phyloP scores from a whole-genome alignment of 2,329 filamentous ascomycete species.

The Zelopaecilomyces penicillatus region DNA sequence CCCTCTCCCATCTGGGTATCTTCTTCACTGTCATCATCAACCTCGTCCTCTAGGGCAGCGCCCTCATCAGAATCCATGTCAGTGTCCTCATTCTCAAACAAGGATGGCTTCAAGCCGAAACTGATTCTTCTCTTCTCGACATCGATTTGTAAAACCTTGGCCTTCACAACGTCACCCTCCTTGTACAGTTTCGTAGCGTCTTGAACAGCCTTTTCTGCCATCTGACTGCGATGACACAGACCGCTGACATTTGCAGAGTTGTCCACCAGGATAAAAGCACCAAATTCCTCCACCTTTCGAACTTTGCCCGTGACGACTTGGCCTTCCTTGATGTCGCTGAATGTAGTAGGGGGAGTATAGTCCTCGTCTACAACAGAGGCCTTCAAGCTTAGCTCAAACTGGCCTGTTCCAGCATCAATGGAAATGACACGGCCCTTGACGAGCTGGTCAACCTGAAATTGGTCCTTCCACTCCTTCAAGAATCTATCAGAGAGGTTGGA shows the following conservation, averaged over 20 bases:
- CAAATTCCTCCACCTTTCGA: slow-evolving; percentile 89
- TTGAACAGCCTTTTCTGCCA: slow-evolving; percentile 74
- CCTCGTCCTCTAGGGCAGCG: slow-evolving; percentile 34
- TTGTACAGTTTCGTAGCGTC: slow-evolving; percentile 86
- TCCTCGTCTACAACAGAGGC: slow-evolving; percentile 72
- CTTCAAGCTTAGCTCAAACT: slow-evolving; percentile 81
- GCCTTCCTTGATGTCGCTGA: slow-evolving; percentile 69
- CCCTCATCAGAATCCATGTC: slow-evolving; percentile 42
- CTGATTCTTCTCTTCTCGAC: slow-evolving; percentile 67
- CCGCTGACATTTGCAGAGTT: slow-evolving; percentile 83
- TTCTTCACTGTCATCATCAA: slow-evolving; percentile 40
- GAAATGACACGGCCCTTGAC: slow-evolving; percentile 78
- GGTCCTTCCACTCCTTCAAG: slow-evolving; percentile 90
- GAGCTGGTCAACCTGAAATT: slow-evolving; percentile 81
- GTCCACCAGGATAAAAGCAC: slow-evolving; percentile 87
- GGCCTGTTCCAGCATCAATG: slow-evolving; percentile 58
- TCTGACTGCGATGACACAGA: slow-evolving; percentile 83
- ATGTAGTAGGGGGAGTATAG: slow-evolving; percentile 64
- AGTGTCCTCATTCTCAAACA: slow-evolving; percentile 61
- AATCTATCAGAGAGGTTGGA: slow-evolving; percentile 84
- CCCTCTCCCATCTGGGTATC: slow-evolving; percentile 43
- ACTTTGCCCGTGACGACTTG: slow-evolving; percentile 84
- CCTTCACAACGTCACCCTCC: slow-evolving; percentile 89
- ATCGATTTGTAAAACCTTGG: slow-evolving; percentile 75
- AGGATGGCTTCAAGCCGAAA: slow-evolving; percentile 87